phyloP scores from a whole-genome alignment of 1,284 basidiomycete genomes.

The Tylopilus orsonianus region DNA sequence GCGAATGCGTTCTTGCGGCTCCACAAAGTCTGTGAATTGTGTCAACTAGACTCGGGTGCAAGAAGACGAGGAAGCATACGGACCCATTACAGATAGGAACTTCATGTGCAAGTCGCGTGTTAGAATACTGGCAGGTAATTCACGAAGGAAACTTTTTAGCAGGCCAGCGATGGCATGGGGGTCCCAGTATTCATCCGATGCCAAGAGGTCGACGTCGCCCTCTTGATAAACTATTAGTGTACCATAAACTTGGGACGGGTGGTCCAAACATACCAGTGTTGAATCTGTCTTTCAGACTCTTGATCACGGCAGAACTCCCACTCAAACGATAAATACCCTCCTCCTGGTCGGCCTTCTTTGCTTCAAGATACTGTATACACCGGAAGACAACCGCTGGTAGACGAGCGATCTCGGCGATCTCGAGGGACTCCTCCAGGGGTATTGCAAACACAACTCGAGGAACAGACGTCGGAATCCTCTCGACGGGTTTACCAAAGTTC shows the following conservation, averaged over 20 bases:
- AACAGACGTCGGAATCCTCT: slow-evolving; percentile 43
- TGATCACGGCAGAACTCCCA: slow-evolving; percentile 92
- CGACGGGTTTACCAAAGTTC: slow-evolving; percentile 69
- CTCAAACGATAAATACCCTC: slow-evolving; percentile 97
- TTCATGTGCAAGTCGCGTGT: slow-evolving; percentile 88
- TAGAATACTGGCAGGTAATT: slow-evolving; percentile 86
- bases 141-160: slow-evolving; percentile 87
- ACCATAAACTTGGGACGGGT: slow-evolving; percentile 8
- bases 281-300: slow-evolving; percentile 90
- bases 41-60: slow-evolving; percentile 10
- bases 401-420: slow-evolving; percentile 84
- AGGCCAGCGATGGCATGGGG: slow-evolving; percentile 93
- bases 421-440: slow-evolving; percentile 83
- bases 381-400: slow-evolving; percentile 95
- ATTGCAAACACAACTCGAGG: slow-evolving; percentile 89
- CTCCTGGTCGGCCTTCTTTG: slow-evolving; percentile 90
- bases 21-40: slow-evolving; percentile 69
- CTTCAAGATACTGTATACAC: slow-evolving; percentile 88
- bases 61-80: slow-evolving; percentile 33
- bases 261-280: slow-evolving; percentile 66
- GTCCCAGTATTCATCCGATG: slow-evolving; percentile 89
- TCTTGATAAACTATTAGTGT: slow-evolving; percentile 46
- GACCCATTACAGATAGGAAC: slow-evolving; percentile 90
- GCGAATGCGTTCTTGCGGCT: slow-evolving; percentile 82
- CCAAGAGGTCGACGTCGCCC: slow-evolving; percentile 87